Base-by-base conservation (phyloP, 345 rosid species). In the Cochlearia excelsa region DNA sequence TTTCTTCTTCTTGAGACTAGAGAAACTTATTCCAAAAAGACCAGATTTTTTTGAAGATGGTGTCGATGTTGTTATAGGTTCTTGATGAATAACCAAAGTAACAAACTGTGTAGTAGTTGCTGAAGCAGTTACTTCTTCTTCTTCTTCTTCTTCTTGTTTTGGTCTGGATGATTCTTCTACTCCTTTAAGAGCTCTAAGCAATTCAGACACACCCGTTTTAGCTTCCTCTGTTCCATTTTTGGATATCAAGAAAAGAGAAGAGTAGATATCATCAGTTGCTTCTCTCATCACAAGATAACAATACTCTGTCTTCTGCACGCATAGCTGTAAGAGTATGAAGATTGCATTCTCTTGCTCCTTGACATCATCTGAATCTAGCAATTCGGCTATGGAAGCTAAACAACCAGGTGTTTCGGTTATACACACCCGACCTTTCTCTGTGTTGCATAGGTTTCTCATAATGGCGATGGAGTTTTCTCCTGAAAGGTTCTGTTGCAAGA, bases 261-360 rank as follows among this genome's bases (percentile, higher is more conserved):
- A 79, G 61, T 86, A 80, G 2, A 82, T 69, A 46, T 58, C 57
- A 46, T 58, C 57, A 31, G 30, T 10, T 2, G 82, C 82, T 70
- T 84, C 87, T 5, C 66, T 73, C 90, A 84, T 76, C 7, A 88
- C 79, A 68, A 88, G 46, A 11, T 77, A 63, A 54, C 96, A 84
- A 55, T 86, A 80, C 42, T 48, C 70, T 0, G 67, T 62, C 39
- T 78, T 62, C 28, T 78, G 66, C 2, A 65, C 74, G 65, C 87
- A 82, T 6, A 82, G 60, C 33, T 69, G 73, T 9, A 76, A 75
- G 16, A 82, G 74, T 49, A 78, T 74, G 41, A 72, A 46, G 46
- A 74, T 66, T 41, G 84, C 81, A 23, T 65, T 79, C 66, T 92
- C 98, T 75, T 84, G 95, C 57, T 78, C 86, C 75, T 84, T 82